phyloP scores from a whole-genome alignment of 163 green algal genomes.

The Chloroidium sp. region DNA sequence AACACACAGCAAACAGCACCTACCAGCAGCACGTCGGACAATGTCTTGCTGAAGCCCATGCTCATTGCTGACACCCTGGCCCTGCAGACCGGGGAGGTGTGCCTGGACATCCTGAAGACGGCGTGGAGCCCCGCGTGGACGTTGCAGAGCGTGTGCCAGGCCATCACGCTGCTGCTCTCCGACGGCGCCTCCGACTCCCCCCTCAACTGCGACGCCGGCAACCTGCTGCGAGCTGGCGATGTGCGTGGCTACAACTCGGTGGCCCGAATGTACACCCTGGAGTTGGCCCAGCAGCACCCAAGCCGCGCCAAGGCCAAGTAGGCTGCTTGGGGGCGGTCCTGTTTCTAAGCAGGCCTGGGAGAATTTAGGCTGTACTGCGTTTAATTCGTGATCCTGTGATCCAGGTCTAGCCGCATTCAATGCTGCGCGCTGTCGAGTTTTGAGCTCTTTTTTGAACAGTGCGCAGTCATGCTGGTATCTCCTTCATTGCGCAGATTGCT shows the following conservation, averaged over 20 bases:
- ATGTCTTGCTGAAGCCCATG: too few relatives aligned
- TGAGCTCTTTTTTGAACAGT: too few relatives aligned
- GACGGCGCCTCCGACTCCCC: conserved; percentile 80
- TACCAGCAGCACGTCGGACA: not conserved
- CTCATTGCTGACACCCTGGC: not conserved
- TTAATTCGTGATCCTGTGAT: too few relatives aligned
- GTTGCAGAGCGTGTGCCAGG: conserved; percentile 75
- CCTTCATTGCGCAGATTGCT: too few relatives aligned
- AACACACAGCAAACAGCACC: too few relatives aligned
- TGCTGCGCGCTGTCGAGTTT: too few relatives aligned
- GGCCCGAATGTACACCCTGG: conserved; percentile 78
- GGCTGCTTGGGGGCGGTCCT: too few relatives aligned
- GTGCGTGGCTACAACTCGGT: conserved; percentile 72
- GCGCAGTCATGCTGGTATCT: too few relatives aligned
- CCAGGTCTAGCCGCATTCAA: too few relatives aligned
- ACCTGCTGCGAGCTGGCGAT: conserved; percentile 74
- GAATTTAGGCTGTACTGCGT: too few relatives aligned
- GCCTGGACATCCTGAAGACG: conserved; percentile 96
- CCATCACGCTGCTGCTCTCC: conserved; percentile 78
- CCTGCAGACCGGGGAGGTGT: conserved; percentile 91
- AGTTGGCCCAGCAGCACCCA: conserved; percentile 19
- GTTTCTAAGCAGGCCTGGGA: too few relatives aligned
- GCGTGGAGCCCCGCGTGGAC: conserved; percentile 96
- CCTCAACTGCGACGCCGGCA: conserved; percentile 91
- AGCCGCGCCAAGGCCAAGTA: not conserved